Conservation (phyloP, 2,329 filamentous ascomycete species). For the Xylaria arbuscula region DNA sequence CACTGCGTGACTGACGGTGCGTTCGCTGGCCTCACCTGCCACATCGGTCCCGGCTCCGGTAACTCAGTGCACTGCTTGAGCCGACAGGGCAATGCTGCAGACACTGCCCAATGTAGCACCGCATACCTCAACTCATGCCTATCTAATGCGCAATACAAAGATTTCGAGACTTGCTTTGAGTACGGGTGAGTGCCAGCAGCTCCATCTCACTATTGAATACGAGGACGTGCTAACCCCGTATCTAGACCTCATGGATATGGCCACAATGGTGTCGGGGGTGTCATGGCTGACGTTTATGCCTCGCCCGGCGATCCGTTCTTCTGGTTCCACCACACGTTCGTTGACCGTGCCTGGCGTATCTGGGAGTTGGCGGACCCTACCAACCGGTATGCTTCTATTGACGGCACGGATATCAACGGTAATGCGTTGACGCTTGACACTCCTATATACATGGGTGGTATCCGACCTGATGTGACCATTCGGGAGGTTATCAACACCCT, state of each 20-base stretch:
- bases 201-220: background rate
- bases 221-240: slow-evolving; percentile 8
- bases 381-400: slow-evolving; percentile 33
- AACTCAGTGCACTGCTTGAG: slow-evolving; percentile 33
- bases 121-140: slow-evolving; percentile 35
- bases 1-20: slow-evolving; percentile 36
- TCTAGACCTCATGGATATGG: slow-evolving; percentile 37
- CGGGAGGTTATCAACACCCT: slow-evolving; percentile 35
- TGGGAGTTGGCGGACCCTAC: slow-evolving; percentile 36
- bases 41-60: slow-evolving; percentile 34
- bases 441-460: slow-evolving; percentile 31
- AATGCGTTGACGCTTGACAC: slow-evolving; percentile 34
- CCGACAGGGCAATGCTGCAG: slow-evolving; percentile 25
- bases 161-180: slow-evolving; percentile 39
- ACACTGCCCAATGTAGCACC: slow-evolving; percentile 33
- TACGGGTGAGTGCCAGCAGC: slow-evolving; percentile 31
- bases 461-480: slow-evolving; percentile 34
- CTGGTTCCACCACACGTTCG: slow-evolving; percentile 39
- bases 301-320: slow-evolving; percentile 39
- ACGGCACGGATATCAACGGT: slow-evolving; percentile 35
- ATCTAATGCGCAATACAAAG: slow-evolving; percentile 26
- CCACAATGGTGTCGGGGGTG: slow-evolving; percentile 36
- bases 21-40: slow-evolving; percentile 34
- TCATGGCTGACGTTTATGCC: slow-evolving; percentile 36
- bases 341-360: slow-evolving; percentile 36